Evolutionary conservation across 192 early-diverging fungal species (phyloP).

Genomic region (Coemansia sp.): DNA sequence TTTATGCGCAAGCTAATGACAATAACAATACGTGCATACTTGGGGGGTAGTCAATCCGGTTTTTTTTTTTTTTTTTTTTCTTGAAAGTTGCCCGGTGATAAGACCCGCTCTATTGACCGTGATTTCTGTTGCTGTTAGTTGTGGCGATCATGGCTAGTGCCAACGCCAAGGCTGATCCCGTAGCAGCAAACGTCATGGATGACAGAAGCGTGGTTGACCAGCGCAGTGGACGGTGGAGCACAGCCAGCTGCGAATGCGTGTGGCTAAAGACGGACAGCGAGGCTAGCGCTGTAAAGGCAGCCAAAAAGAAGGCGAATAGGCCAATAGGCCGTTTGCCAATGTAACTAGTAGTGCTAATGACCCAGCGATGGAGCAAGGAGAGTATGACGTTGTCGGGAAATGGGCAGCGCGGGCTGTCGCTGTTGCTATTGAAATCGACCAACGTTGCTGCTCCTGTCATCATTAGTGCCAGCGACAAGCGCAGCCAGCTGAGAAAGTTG

Average conservation of each 20-base stretch:
- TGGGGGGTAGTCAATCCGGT: too few species aligned
- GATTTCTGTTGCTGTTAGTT: not conserved
- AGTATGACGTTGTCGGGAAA: not conserved
- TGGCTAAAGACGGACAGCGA: slow-evolving; percentile 24
- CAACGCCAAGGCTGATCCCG: not conserved
- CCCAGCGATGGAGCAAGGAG: slow-evolving; percentile 10
- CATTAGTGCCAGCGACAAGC: slow-evolving; percentile 35
- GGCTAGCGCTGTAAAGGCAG: slow-evolving; percentile 20
- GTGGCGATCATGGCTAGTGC: not conserved
- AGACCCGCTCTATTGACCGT: not conserved
- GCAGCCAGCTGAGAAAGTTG: slow-evolving; percentile 50
- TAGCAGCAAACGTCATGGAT: slow-evolving; percentile 19
- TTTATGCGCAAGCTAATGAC: not conserved
- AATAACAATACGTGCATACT: not conserved
- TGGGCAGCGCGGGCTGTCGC: not conserved
- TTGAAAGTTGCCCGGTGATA: not conserved
- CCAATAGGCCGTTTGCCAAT: slow-evolving; percentile 7
- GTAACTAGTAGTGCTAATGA: not conserved
- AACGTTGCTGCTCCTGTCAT: slow-evolving; percentile 35
- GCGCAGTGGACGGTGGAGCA: slow-evolving; percentile 21
- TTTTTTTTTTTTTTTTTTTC: too few species aligned
- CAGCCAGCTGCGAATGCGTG: slow-evolving; percentile 31
- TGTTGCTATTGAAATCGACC: slow-evolving; percentile 3
- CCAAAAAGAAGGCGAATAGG: slow-evolving; percentile 20
- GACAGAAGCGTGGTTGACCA: slow-evolving; percentile 35